phyloP scores from a whole-genome alignment of 495 filamentous ascomycete species.

The Neurospora sp. region DNA sequence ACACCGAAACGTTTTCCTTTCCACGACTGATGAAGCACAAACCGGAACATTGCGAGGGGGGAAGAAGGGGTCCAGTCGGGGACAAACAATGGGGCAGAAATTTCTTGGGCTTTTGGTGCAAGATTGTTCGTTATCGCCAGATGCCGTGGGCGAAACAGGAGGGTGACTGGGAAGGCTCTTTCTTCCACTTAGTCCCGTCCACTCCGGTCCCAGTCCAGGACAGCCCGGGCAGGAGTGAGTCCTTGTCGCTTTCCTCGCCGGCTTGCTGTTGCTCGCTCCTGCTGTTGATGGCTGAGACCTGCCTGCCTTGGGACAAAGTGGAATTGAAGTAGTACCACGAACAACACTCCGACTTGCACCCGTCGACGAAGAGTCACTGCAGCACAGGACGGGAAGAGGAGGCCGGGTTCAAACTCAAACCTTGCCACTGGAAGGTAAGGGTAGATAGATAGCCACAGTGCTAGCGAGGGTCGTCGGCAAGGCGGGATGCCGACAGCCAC shows the following conservation, averaged over 20 bases:
- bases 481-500: not conserved
- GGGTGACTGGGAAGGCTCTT: slow-evolving; percentile 1
- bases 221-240: not conserved
- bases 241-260: not conserved
- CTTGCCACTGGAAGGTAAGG: not conserved
- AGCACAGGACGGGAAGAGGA: not conserved
- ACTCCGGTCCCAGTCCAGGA: not conserved
- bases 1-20: not conserved
- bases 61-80: not conserved
- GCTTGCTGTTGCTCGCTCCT: not conserved
- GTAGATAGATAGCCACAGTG: not conserved
- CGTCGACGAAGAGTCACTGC: not conserved
- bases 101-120: slow-evolving; percentile 1
- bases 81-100: slow-evolving; percentile 2
- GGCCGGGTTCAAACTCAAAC: not conserved
- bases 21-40: not conserved
- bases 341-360: not conserved
- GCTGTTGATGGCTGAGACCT: not conserved
- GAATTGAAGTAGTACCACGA: not conserved
- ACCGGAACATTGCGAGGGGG: not conserved
- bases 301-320: not conserved
- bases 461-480: not conserved
- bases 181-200: not conserved
- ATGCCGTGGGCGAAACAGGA: not conserved
- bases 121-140: not conserved